phyloP scores from a whole-genome alignment of 495 filamentous ascomycete genomes.

The Chaetomium tenue region DNA sequence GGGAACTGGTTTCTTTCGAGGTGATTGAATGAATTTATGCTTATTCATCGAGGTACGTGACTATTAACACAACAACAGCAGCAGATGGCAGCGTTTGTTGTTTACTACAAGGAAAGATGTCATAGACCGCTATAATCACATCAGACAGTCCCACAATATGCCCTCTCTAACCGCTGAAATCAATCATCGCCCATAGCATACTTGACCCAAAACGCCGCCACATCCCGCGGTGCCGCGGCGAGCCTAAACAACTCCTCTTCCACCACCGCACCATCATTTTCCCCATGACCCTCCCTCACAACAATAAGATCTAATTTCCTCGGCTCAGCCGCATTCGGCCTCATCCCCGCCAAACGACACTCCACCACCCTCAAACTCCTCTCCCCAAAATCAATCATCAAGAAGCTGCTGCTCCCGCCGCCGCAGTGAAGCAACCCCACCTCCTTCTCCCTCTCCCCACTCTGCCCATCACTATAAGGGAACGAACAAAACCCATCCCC shows the following conservation, averaged over 20 bases:
- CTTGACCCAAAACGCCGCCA: slow-evolving; percentile 24
- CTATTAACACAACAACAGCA: too few species aligned
- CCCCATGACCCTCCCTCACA: background rate
- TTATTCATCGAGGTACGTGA: too few species aligned
- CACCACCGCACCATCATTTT: background rate
- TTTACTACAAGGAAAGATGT: too few species aligned
- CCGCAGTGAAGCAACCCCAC: slow-evolving; percentile 22
- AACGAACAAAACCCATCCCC: slow-evolving; percentile 20
- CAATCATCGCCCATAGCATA: slow-evolving; percentile 17
- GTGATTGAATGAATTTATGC: too few species aligned
- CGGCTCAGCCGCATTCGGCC: slow-evolving; percentile 2
- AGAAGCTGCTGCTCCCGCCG: slow-evolving; percentile 2
- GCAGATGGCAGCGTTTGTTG: too few species aligned
- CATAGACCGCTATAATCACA: too few species aligned
- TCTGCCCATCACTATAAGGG: background rate
- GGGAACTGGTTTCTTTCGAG: too few species aligned
- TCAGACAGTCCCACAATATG: too few species aligned
- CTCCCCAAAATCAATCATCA: slow-evolving; percentile 25
- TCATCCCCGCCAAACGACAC: slow-evolving; percentile 14
- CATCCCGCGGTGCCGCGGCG: slow-evolving; percentile 20
- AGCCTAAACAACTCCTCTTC: slow-evolving; percentile 18
- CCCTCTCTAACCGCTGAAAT: background rate
- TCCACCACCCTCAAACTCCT: slow-evolving; percentile 19
- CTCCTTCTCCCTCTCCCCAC: slow-evolving; percentile 1
- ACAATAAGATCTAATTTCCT: slow-evolving; percentile 22